Conservation (phyloP, 2,329 filamentous ascomycete genomes). For the Coniochaeta prunicola region DNA sequence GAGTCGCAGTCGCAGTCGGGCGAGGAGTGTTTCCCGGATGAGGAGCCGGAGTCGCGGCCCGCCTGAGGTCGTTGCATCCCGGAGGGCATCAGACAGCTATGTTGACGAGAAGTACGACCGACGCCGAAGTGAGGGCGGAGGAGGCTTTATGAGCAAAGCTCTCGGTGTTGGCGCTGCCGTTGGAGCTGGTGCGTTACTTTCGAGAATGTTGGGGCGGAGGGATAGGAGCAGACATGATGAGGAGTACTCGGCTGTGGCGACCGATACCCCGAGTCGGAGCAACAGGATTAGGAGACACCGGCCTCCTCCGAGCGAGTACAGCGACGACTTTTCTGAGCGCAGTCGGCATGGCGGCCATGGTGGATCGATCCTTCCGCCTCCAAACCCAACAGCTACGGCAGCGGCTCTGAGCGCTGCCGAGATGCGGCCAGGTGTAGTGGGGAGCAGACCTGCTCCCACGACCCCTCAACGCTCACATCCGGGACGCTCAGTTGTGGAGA, state of each 20-base stretch:
- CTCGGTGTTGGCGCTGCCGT: conserved; percentile 53
- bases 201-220: conserved; percentile 49
- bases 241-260: conserved; percentile 56
- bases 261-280: conserved; percentile 49
- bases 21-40: conserved; percentile 25
- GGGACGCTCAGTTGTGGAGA: conserved; percentile 32
- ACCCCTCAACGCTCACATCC: conserved; percentile 42
- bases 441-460: conserved; percentile 23
- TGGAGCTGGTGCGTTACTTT: conserved; percentile 56
- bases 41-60: conserved; percentile 25
- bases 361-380: conserved; percentile 34
- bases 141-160: conserved; percentile 54
- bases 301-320: conserved; percentile 34
- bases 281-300: conserved; percentile 26
- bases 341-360: background rate
- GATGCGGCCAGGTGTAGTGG: conserved; percentile 24
- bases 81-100: conserved; percentile 49
- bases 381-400: conserved; percentile 23
- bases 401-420: conserved; percentile 39
- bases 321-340: conserved; percentile 34
- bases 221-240: conserved; percentile 38
- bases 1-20: conserved; percentile 34
- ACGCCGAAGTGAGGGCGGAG: conserved; percentile 27
- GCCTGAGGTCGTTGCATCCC: conserved; percentile 45
- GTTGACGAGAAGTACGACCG: conserved; percentile 60